These are phyloP conservation scores for Leccinum arenicola DNA, from an alignment of 768 basidiomycete species.

Conservation along the genomic window DNA sequence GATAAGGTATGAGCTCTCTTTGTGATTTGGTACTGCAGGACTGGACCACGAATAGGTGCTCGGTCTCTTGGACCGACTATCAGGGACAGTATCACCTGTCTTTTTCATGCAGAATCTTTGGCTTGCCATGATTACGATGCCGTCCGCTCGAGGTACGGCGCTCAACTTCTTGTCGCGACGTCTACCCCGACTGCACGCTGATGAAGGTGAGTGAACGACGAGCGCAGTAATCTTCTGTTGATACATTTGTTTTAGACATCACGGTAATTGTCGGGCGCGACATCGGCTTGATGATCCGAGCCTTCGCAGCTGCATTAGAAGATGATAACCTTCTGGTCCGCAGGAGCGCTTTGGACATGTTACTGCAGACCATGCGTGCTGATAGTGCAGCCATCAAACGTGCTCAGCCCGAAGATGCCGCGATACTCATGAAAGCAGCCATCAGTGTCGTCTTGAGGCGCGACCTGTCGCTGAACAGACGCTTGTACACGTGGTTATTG, in stretches of 20 bases:
- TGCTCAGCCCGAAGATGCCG: conserved; percentile 68
- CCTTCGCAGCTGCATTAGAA: conserved; percentile 86
- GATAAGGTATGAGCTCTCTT: conserved; percentile 57
- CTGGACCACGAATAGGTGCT: conserved; percentile 55
- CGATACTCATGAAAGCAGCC: conserved; percentile 83
- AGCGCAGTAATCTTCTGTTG: neutral
- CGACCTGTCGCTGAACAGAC: conserved; percentile 89
- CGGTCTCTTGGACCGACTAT: conserved; percentile 73
- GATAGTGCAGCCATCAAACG: conserved; percentile 70
- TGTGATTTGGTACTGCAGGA: neutral
- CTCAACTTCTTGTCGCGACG: conserved; percentile 84
- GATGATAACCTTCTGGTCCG: conserved; percentile 92
- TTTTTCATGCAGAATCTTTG: conserved; percentile 97
- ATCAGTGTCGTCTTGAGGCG: conserved; percentile 86
- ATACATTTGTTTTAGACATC: conserved; percentile 45
- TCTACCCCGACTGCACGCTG: conserved; percentile 63
- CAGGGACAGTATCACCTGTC: conserved; percentile 76
- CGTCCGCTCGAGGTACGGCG: conserved; percentile 79
- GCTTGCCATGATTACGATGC: conserved; percentile 88
- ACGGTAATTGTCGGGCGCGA: conserved; percentile 76
- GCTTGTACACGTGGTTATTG: conserved; percentile 90
- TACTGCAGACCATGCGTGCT: conserved; percentile 71
- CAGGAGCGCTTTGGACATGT: conserved; percentile 79
- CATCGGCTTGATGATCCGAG: conserved; percentile 91
- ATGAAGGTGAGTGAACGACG: conserved; percentile 54